phyloP scores from a whole-genome alignment of 1,139 yeast genomes.

The Lodderomyces beijingensis region DNA sequence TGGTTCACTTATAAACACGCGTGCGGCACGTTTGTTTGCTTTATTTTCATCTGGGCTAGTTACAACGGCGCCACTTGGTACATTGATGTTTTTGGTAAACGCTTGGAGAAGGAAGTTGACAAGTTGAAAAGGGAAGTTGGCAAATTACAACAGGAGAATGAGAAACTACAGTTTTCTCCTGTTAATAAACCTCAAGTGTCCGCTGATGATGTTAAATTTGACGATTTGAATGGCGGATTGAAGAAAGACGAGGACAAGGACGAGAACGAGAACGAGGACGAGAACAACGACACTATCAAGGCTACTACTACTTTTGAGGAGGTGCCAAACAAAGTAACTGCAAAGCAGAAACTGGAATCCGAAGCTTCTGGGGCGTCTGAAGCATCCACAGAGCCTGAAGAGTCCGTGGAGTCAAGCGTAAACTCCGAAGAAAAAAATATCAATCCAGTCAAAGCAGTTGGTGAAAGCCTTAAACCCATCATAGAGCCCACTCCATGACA shows the following conservation, averaged over 20 bases:
- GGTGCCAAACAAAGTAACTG: too few species aligned
- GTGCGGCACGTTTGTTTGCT: slow-evolving; percentile 63
- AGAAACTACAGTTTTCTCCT: slow-evolving; percentile 27
- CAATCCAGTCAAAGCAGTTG: too few species aligned
- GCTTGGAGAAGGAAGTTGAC: slow-evolving; percentile 77
- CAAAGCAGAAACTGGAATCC: too few species aligned
- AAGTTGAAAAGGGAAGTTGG: slow-evolving; percentile 67
- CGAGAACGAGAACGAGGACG: background rate
- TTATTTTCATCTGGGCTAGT: slow-evolving; percentile 73
- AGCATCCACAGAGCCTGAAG: too few species aligned
- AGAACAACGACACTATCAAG: background rate
- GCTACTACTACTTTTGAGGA: too few species aligned
- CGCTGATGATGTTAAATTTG: slow-evolving; percentile 3
- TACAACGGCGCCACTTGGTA: slow-evolving; percentile 95
- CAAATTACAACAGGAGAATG: slow-evolving; percentile 52
- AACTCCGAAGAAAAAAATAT: too few species aligned
- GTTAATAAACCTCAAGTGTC: slow-evolving; percentile 14
- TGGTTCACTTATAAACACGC: slow-evolving; percentile 71
- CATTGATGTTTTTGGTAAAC: slow-evolving; percentile 83
- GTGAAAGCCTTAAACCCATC: too few species aligned
- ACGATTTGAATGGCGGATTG: slow-evolving; percentile 4
- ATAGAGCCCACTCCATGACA: too few species aligned
- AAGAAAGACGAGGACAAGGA: background rate
- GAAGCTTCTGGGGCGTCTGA: too few species aligned
- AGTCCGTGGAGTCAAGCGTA: too few species aligned